phyloP scores from a whole-genome alignment of 225 moss, liverwort and hornwort species.

The Thuidium tamariscinum region DNA sequence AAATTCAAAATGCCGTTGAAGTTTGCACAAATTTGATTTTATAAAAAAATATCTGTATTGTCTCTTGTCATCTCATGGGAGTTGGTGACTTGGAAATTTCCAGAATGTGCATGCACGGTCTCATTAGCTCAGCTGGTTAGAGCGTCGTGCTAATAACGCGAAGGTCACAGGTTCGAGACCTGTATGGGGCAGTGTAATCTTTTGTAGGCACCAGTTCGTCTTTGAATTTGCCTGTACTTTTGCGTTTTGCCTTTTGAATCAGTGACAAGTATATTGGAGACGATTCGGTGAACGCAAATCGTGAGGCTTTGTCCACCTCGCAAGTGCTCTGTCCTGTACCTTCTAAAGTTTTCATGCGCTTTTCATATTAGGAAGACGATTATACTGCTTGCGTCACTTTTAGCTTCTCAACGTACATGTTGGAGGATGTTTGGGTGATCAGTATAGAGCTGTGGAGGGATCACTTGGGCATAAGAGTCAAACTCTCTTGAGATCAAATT shows the following conservation, averaged over 20 bases:
- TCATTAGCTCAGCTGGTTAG: not conserved
- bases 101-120: not conserved
- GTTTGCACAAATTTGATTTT: not conserved
- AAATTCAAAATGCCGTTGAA: not conserved
- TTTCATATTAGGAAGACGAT: not conserved
- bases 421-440: not conserved
- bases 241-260: not conserved
- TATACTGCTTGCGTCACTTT: not conserved
- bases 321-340: not conserved
- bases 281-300: not conserved
- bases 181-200: not conserved
- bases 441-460: not conserved
- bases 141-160: not conserved
- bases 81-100: not conserved
- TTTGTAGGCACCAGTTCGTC: not conserved
- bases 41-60: not conserved
- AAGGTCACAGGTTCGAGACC: not conserved
- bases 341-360: not conserved
- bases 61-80: accelerated
- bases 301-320: not conserved
- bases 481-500: not conserved
- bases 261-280: not conserved
- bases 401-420: not conserved
- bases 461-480: not conserved
- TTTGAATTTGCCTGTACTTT: not conserved